phyloP scores from a whole-genome alignment of 306 rosid genomes.

The Sesbania bispinosa region DNA sequence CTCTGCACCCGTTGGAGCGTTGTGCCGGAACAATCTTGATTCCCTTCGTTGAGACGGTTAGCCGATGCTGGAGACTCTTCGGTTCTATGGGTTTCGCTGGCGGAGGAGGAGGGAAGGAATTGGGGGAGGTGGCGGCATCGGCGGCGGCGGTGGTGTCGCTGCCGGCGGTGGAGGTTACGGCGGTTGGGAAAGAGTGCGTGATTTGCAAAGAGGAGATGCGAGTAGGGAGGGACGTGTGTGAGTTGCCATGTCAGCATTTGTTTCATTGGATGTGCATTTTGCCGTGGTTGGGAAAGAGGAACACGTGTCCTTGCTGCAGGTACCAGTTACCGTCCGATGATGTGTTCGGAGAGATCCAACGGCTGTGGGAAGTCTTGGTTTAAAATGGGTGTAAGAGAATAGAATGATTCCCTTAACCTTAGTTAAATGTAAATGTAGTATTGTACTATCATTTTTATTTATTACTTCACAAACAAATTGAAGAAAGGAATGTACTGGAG shows the following conservation, averaged over 20 bases:
- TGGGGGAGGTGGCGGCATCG: conserved; percentile 54
- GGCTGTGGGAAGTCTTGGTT: conserved; percentile 65
- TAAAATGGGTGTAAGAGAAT: conserved; percentile 23
- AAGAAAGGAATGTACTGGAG: not conserved
- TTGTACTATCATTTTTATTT: not conserved
- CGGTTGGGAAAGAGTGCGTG: conserved; percentile 62
- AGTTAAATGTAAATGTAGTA: not conserved
- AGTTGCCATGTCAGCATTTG: conserved; percentile 77
- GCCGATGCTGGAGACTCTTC: conserved; percentile 62
- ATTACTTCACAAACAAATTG: not conserved
- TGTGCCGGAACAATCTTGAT: conserved; percentile 36
- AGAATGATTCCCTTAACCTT: not conserved
- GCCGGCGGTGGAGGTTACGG: conserved; percentile 50
- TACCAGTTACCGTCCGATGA: conserved; percentile 76
- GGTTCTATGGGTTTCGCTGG: conserved; percentile 24
- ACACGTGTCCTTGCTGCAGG: conserved; percentile 92
- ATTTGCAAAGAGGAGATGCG: conserved; percentile 82
- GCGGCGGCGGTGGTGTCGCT: conserved; percentile 49
- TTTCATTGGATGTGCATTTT: conserved; percentile 86
- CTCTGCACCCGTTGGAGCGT: conserved; percentile 30
- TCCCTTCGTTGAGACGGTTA: conserved; percentile 54
- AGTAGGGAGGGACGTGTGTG: conserved; percentile 68
- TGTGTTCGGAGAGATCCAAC: conserved; percentile 71
- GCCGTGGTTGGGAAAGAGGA: conserved; percentile 72
- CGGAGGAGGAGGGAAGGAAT: conserved; percentile 3